Evolutionary conservation across 2,329 filamentous ascomycete species (phyloP), one percentile per base, ranked within the genome.

Genomic region (Fusarium gaditjirri): DNA sequence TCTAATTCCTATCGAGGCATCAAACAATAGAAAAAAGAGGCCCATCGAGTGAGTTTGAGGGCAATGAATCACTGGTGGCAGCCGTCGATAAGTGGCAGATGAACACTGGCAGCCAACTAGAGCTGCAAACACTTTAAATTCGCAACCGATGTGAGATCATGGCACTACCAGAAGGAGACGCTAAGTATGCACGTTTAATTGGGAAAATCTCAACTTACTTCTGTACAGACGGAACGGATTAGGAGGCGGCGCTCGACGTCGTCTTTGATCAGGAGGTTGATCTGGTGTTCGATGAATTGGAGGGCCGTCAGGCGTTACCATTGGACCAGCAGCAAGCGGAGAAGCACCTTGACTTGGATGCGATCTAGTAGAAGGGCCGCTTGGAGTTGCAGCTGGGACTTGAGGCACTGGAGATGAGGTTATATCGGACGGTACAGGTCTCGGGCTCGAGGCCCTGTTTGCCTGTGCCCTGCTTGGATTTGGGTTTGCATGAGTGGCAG

Each of bases 201-300:
- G 6, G 6, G 27, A 33, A 31, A 41, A 35, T 27, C 11, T 31
- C 27, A 21, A 80, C 81, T 81, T 64, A 82, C 81, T 77, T 72
- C 80, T 76, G 56, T 82, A 80, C 5, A 82, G 72, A 23, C 81
- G 80, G 66, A 82, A 82, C 1, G 81, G 81, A 75, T 82, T 80
- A 42, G 78, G 78, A 31, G 77, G 77, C 27, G 80, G 80, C 44
- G 71, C 77, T 55, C 69, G 68, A 39, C 73, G 74, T 39, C 69
- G 74, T 65, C 67, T 74, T 63, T 67, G 71, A 38, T 75, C 71
- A 27, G 72, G 70, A 33, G 70, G 71, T 39, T 78, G 75, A 43
- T 80, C 76, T 27, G 77, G 78, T 33, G 78, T 78, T 46, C 70
- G 70, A 58, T 78, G 77, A 36, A 61, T 61, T 23, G 69, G 72